A percentile compares a stretch with the other conserved stretches of the same genome.
These are phyloP conservation scores for Drechslerella coelobrocha DNA, from an alignment of 2,329 filamentous ascomycete genomes.

Conservation along the genomic window DNA sequence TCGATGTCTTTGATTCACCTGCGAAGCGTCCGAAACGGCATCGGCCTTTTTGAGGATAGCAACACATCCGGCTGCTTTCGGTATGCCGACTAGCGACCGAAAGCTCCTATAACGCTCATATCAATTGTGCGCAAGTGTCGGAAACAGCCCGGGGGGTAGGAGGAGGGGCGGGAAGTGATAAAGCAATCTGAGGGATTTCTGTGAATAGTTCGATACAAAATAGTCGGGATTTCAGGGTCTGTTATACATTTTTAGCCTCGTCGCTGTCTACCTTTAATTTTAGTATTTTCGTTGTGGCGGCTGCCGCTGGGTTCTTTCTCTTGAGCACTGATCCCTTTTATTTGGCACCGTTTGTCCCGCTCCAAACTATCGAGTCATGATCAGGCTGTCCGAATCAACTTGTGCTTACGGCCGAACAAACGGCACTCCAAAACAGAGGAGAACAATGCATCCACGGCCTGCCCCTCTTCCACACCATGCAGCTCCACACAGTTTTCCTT, in stretches of 20 bases:
- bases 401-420: too few relatives aligned
- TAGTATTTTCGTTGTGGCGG: neutral
- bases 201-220: constrained; percentile 6
- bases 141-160: constrained; percentile 33
- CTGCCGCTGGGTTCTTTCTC: neutral
- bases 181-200: constrained; percentile 46
- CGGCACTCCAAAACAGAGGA: too few relatives aligned
- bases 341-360: neutral
- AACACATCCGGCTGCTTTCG: constrained; percentile 40
- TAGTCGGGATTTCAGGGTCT: constrained; percentile 8
- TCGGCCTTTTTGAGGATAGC: constrained; percentile 10
- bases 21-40: constrained; percentile 24
- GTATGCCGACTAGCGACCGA: constrained; percentile 49
- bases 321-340: neutral
- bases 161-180: too few relatives aligned
- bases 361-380: too few relatives aligned
- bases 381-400: too few relatives aligned
- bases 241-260: neutral
- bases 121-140: constrained; percentile 22
- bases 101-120: constrained; percentile 47
- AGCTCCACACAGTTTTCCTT: too few relatives aligned
- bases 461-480: neutral
- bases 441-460: neutral
- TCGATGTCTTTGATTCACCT: constrained; percentile 2
- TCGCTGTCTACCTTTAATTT: too few relatives aligned